These are phyloP conservation scores for Kodamaea nitidulidarum DNA, from an alignment of 805 yeast genomes.

Conservation along the genomic window DNA sequence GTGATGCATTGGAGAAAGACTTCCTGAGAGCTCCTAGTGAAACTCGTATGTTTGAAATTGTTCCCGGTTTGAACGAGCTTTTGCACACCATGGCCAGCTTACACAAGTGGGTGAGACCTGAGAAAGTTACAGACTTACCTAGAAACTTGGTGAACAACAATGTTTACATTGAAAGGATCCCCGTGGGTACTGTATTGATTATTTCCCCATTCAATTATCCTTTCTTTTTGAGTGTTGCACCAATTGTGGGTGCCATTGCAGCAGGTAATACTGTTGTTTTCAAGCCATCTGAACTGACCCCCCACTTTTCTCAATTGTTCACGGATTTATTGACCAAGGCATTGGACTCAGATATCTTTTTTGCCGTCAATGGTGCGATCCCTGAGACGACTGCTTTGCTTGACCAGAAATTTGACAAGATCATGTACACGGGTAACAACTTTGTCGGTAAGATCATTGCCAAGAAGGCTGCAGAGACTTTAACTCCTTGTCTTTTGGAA, in stretches of 20 bases:
- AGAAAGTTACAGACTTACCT: constrained; percentile 36
- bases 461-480: constrained; percentile 73
- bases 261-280: constrained; percentile 78
- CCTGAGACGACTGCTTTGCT: constrained; percentile 58
- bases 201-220: constrained; percentile 86
- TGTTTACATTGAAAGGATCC: constrained; percentile 33
- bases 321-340: constrained; percentile 51
- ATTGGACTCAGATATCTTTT: constrained; percentile 53
- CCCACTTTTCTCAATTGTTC: constrained; percentile 54
- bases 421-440: constrained; percentile 80
- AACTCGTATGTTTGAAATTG: constrained; percentile 55
- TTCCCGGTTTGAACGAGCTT: constrained; percentile 50
- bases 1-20: constrained; percentile 60
- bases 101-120: constrained; percentile 57
- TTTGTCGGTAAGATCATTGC: constrained; percentile 75
- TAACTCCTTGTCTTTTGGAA: constrained; percentile 80
- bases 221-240: constrained; percentile 53
- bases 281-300: constrained; percentile 73
- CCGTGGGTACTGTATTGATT: constrained; percentile 65
- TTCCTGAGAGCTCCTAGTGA: constrained; percentile 65
- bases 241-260: constrained; percentile 76
- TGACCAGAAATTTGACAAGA: constrained; percentile 69
- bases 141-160: constrained; percentile 27
- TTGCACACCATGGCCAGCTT: constrained; percentile 55
- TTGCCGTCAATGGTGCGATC: constrained; percentile 69